Percentiles rank a stretch among this genome's conserved stretches.
These are phyloP conservation scores for Candida piceae DNA, from an alignment of 805 yeast genomes.

Conservation along the genomic window DNA sequence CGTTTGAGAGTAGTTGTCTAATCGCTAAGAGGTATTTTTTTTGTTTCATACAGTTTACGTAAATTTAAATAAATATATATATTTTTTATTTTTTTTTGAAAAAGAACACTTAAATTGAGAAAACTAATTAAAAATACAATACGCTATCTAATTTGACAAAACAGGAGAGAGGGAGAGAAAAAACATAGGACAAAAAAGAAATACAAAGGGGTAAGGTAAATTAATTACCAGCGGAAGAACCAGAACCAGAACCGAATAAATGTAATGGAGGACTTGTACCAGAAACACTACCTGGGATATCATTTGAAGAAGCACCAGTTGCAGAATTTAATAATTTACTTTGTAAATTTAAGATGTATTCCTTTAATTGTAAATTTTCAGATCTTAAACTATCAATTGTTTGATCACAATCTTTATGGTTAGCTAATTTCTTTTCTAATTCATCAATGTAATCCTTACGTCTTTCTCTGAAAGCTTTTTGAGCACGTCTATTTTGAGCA, in stretches of 20 bases:
- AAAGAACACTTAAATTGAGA: no score
- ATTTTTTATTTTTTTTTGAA: no score
- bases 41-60: no score
- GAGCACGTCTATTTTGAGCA: slow-evolving; percentile 88
- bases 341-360: slow-evolving; percentile 66
- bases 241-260: slow-evolving; percentile 9
- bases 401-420: slow-evolving; percentile 56
- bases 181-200: no score
- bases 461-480: slow-evolving; percentile 83
- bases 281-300: slow-evolving; percentile 1
- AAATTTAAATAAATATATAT: no score
- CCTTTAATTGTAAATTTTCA: slow-evolving; percentile 69
- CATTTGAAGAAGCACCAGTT: slow-evolving; percentile 2
- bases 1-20: no score
- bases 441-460: slow-evolving; percentile 79
- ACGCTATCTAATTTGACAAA: no score
- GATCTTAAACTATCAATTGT: slow-evolving; percentile 61
- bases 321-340: slow-evolving; percentile 46
- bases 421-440: slow-evolving; percentile 64
- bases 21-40: no score
- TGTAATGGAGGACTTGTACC: slow-evolving; percentile 14
- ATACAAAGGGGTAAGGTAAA: neutral
- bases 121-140: no score
- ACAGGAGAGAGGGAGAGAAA: no score
- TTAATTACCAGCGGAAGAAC: slow-evolving; percentile 1